Evolutionary conservation across 2,329 filamentous ascomycete genomes (phyloP).

Genomic region (Coleophoma crateriformis): DNA sequence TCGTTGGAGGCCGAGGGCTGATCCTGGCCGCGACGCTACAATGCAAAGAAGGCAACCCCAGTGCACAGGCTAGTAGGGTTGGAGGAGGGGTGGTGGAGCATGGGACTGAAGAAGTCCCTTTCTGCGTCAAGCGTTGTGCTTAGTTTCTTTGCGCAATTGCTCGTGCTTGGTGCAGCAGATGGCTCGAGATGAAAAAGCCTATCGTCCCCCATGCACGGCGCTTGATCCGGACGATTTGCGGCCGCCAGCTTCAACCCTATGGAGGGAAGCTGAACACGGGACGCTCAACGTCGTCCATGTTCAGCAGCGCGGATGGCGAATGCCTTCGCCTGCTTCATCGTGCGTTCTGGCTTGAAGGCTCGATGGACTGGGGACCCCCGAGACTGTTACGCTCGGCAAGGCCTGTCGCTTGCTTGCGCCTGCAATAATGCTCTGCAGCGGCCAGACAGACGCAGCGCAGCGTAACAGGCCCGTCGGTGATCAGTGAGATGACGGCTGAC

Average conservation of each 20-base stretch:
- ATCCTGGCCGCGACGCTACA: too few relatives aligned
- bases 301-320: too few relatives aligned
- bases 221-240: not conserved
- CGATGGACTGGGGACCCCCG: too few relatives aligned
- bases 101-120: too few relatives aligned
- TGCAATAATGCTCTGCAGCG: not conserved
- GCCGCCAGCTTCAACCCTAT: not conserved
- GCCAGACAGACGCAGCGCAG: not conserved
- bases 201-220: not conserved
- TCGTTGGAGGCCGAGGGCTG: too few relatives aligned
- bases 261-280: too few relatives aligned
- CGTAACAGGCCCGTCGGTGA: not conserved
- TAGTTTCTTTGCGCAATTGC: constrained; percentile 7
- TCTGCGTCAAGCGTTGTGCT: not conserved
- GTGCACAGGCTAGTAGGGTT: too few relatives aligned
- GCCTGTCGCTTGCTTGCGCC: not conserved
- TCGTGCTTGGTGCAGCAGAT: constrained; percentile 16
- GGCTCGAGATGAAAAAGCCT: constrained; percentile 1
- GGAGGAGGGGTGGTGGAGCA: too few relatives aligned
- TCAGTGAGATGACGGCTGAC: not conserved
- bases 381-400: not conserved
- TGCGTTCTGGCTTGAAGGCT: too few relatives aligned
- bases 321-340: too few relatives aligned
- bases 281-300: too few relatives aligned
- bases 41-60: too few relatives aligned